phyloP scores from a whole-genome alignment of 352 stramenopile species.

The Pythium phragmiticola region DNA sequence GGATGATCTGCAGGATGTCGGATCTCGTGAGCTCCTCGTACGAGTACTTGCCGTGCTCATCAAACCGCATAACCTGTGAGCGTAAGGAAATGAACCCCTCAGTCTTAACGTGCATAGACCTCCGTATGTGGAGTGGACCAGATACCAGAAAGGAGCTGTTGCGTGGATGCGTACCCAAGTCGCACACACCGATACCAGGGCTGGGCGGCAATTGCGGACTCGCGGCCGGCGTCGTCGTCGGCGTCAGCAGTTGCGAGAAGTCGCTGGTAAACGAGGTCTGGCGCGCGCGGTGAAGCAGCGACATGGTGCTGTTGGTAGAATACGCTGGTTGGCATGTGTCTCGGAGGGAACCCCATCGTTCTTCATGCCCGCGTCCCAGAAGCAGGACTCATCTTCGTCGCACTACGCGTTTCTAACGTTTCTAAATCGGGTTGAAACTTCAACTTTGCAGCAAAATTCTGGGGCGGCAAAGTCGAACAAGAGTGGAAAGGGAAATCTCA shows the following conservation, averaged over 20 bases:
- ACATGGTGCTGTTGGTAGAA: neutral
- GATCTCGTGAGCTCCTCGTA: slow-evolving; percentile 32
- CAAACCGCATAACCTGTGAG: slow-evolving; percentile 30
- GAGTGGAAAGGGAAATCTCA: neutral
- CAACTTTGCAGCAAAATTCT: neutral
- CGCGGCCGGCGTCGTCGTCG: slow-evolving; percentile 9
- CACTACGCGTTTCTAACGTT: slow-evolving; percentile 16
- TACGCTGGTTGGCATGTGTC: neutral
- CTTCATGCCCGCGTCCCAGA: slow-evolving; percentile 6
- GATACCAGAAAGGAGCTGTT: slow-evolving; percentile 28
- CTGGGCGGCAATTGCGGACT: slow-evolving; percentile 6
- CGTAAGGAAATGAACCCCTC: neutral
- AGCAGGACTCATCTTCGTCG: neutral
- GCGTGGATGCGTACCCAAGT: slow-evolving; percentile 2
- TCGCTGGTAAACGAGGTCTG: slow-evolving; percentile 5
- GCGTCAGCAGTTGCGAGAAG: slow-evolving; percentile 25
- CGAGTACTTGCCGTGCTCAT: slow-evolving; percentile 26
- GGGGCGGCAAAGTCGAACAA: neutral
- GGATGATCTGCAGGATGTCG: slow-evolving; percentile 37
- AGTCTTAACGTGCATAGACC: neutral
- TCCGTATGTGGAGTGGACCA: neutral
- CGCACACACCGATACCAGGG: neutral
- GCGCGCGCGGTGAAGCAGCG: neutral
- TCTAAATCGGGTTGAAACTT: slow-evolving; percentile 16
- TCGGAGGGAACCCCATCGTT: neutral